phyloP scores from a whole-genome alignment of 768 basidiomycete genomes.

The Tulasnella calospora region DNA sequence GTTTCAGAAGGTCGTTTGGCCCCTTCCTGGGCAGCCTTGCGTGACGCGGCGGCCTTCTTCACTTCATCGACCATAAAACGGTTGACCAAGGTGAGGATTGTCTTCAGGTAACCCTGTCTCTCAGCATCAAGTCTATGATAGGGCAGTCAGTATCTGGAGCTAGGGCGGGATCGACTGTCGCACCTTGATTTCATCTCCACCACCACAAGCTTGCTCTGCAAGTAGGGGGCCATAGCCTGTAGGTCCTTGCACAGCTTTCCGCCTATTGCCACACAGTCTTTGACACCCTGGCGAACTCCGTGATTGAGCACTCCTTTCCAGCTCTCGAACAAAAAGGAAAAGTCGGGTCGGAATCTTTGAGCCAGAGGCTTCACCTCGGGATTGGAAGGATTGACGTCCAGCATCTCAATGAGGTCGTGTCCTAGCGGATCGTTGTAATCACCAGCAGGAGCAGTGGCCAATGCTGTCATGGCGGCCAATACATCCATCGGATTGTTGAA shows the following conservation, averaged over 20 bases:
- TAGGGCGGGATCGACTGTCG: neutral
- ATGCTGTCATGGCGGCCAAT: neutral
- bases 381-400: neutral
- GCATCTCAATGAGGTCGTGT: neutral
- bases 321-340: neutral
- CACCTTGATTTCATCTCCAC: conserved; percentile 8
- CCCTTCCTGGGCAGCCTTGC: neutral
- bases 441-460: neutral
- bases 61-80: neutral
- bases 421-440: neutral
- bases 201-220: neutral
- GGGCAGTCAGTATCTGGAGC: neutral
- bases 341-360: conserved; percentile 9
- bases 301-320: neutral
- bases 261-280: neutral
- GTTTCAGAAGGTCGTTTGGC: neutral
- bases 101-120: neutral
- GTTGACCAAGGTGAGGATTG: neutral
- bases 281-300: neutral
- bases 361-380: neutral
- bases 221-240: neutral
- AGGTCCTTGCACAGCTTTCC: neutral
- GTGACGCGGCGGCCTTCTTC: neutral
- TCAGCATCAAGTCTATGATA: neutral
- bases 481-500: neutral